A percentile compares a stretch with the other conserved stretches of the same genome.
Evolutionary conservation across 2,329 filamentous ascomycete genomes (phyloP).

Genomic region (Aspergillus floridensis): DNA sequence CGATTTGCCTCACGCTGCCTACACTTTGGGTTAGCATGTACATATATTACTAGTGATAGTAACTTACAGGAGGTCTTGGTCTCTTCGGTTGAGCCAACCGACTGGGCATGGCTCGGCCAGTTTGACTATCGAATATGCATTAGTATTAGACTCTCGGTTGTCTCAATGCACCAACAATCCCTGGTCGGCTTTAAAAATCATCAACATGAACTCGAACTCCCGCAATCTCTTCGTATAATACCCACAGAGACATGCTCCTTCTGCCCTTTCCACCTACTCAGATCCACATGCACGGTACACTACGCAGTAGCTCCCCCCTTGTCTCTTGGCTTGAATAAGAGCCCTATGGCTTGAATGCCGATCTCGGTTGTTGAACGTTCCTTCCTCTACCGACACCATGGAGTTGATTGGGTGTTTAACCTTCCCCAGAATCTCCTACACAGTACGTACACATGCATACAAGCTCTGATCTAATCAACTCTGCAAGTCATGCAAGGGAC

Average conservation of each 20-base stretch:
- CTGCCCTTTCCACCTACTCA: too few relatives aligned
- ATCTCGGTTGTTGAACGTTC: background rate
- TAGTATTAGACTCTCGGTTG: too few relatives aligned
- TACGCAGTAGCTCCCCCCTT: background rate
- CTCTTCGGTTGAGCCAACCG: background rate
- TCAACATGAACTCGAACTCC: too few relatives aligned
- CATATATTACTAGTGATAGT: too few relatives aligned
- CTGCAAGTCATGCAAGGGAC: background rate
- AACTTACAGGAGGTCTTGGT: background rate
- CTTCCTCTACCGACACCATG: background rate
- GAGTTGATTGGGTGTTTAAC: background rate
- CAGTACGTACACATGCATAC: background rate
- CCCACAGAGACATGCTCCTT: too few relatives aligned
- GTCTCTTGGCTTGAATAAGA: background rate
- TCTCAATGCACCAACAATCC: too few relatives aligned
- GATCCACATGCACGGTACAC: background rate
- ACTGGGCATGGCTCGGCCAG: background rate
- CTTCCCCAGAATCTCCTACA: background rate
- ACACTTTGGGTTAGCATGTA: too few relatives aligned
- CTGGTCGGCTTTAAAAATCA: too few relatives aligned
- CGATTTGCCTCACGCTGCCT: background rate
- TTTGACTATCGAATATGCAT: too few relatives aligned
- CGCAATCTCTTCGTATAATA: too few relatives aligned
- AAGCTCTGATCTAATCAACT: background rate
- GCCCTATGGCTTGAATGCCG: background rate